Evolutionary conservation across 2,329 filamentous ascomycete genomes (phyloP), one percentile per base, ranked within the genome.

Genomic region (Colletotrichum phormii): DNA sequence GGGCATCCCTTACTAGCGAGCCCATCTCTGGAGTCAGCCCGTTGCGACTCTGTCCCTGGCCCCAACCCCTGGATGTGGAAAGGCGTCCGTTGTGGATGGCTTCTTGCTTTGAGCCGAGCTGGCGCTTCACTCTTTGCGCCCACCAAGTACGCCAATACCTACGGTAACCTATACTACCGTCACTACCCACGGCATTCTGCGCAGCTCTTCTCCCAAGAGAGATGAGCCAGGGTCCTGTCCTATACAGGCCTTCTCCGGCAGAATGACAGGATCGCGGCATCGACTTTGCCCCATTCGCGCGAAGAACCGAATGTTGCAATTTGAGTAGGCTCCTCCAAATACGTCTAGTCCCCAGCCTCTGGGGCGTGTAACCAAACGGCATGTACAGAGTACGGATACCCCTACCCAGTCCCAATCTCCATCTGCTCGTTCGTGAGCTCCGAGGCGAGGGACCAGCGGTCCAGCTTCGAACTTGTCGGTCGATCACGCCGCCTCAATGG

Each of bases 221-320:
- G 22, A 37, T 46, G 53, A 58, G 65, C 70, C 64, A 69, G 70
- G 69, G 65, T 69, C 37, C 61, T 46, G 22, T 31, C 53, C 67
- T 46, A 13, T 29, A 24, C 31, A 67, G 53, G 51, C 69, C 35
- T 71, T 51, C 26, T 67, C 64, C 64, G 53, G 49, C 68, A 71
- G 57, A 67, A 71, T 67, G 63, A 68, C 53, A 72, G 69, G 69
- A 72, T 68, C 53, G 59, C 64, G 37, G 53, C 64, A 62, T 68
- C 64, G 64, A 72, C 15, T 46, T 72, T 68, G 69, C 69, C 69
- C 69, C 65, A 72, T 72, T 64, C 31, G 33, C 57, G 46, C 65
- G 42, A 72, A 72, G 69, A 72, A 72, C 59, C 70, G 70, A 60
- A 69, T 64, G 70, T 69, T 72, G 70, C 70, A 69, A 69, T 69